phyloP scores from a whole-genome alignment of 495 filamentous ascomycete species.

The Pyrenula aspistea region DNA sequence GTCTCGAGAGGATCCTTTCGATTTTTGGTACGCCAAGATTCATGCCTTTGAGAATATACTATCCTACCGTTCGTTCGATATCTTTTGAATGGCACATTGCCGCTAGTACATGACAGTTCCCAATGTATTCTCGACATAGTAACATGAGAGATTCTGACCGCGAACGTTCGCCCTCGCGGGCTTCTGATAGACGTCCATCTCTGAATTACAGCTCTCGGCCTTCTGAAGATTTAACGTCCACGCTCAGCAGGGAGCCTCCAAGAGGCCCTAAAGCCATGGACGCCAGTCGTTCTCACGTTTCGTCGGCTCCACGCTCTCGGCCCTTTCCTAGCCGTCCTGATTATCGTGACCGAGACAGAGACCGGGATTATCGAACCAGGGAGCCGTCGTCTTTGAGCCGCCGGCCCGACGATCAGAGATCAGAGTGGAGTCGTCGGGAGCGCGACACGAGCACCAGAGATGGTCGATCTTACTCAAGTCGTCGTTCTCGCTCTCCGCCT shows the following conservation, averaged over 20 bases:
- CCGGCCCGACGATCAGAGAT: background rate
- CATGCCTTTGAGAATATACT: no score
- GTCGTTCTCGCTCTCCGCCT: slow-evolving; percentile 23
- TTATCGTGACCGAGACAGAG: slow-evolving; percentile 10
- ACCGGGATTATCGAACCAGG: slow-evolving; percentile 8
- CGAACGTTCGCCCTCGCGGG: slow-evolving; percentile 10
- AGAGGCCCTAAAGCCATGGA: background rate
- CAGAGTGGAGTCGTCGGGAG: slow-evolving; percentile 19
- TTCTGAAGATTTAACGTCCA: background rate
- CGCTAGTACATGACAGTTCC: no score
- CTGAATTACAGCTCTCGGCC: background rate
- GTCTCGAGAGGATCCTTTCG: no score
- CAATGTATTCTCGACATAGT: no score
- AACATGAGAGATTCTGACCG: slow-evolving; percentile 2
- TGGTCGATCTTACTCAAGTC: slow-evolving; percentile 25
- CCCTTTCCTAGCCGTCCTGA: slow-evolving; percentile 6
- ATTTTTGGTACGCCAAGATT: no score
- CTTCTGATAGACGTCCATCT: slow-evolving; percentile 1
- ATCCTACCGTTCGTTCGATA: no score
- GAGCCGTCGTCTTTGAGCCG: background rate
- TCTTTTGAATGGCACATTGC: no score
- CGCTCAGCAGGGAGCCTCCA: background rate
- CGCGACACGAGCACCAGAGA: slow-evolving; percentile 34
- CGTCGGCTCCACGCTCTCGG: background rate
- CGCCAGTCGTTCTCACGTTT: background rate